Percentiles rank a stretch among this genome's conserved stretches.
These are phyloP conservation scores for Chlorella sp. DNA, from an alignment of 139 green algal species.

Conservation along the genomic window DNA sequence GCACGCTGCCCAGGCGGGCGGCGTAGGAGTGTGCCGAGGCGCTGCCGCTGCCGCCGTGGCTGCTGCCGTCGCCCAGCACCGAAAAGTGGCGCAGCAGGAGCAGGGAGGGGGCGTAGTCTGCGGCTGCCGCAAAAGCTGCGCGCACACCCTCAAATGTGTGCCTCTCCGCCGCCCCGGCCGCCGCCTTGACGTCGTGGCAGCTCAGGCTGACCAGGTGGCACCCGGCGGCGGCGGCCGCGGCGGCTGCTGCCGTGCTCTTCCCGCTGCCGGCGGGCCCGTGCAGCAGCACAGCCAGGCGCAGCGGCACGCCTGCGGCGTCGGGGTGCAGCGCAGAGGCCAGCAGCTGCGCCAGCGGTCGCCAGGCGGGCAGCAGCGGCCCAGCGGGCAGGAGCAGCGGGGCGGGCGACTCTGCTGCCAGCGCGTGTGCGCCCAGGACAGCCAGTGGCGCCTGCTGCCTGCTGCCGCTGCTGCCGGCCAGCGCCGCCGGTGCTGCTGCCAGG, in stretches of 20 bases:
- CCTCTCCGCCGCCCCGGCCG: conserved; percentile 41
- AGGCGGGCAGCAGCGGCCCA: conserved; percentile 23
- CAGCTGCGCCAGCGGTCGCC: conserved; percentile 37
- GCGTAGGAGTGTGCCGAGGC: conserved; percentile 27
- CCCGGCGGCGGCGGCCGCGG: conserved; percentile 78
- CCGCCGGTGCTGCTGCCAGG: background rate
- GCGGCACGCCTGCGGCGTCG: conserved; percentile 25
- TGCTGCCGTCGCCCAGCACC: conserved; percentile 40
- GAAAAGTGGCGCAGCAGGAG: conserved; percentile 65
- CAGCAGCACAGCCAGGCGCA: conserved; percentile 69
- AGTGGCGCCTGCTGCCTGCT: background rate
- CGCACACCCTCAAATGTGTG: conserved; percentile 64
- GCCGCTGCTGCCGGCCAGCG: background rate
- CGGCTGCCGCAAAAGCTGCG: conserved; percentile 56
- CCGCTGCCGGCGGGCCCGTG: conserved; percentile 71
- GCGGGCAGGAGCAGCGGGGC: conserved; percentile 2
- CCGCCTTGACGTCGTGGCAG: conserved; percentile 64
- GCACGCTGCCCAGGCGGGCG: conserved; percentile 41
- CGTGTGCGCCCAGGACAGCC: background rate
- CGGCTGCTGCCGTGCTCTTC: conserved; percentile 56
- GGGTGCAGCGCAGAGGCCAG: conserved; percentile 58
- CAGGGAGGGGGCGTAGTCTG: conserved; percentile 64
- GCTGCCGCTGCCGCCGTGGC: conserved; percentile 27
- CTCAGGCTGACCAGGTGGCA: conserved; percentile 68
- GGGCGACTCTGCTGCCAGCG: background rate